Base-by-base conservation (phyloP, 495 filamentous ascomycete species). In the Hypoxylon fuscum region DNA sequence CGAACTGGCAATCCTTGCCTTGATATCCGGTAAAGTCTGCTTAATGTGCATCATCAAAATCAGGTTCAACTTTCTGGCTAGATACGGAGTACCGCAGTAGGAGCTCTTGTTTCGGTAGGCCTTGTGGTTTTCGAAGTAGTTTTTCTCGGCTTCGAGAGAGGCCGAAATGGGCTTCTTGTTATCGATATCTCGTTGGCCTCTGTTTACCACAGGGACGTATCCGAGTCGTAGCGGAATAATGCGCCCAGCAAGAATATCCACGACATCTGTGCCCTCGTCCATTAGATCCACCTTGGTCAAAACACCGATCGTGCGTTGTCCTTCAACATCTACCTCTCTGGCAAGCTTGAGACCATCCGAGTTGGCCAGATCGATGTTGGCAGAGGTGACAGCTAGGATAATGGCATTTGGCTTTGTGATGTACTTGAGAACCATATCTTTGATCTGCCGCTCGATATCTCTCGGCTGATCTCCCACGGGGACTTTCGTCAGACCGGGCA, bases 21-120 rank as follows among this genome's bases (percentile, higher is more conserved):
- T 99, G 81, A 99, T 99, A 72, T 99, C 95, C 21, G 95, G 95
- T 9, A 99, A 85, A 5, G 95, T 99, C 80, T 99, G 95, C 77
- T 99, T 99, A 81, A 99, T 99, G 81, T 99, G 95, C 95, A 98
- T 99, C 95, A 98, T 98, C 57, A 99, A 85, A 75, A 99, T 98
- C 74, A 98, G 81, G 74, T 99, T 99, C 53, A 99, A 82, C 76
- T 99, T 99, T 43, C 95, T 87, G 5, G 95, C 95, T 25, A 99
- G 81, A 68, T 98, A 99, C 5, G 95, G 95, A 2, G 95, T 99
- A 70, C 95, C 95, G 76, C 95, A 99, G 81, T 99, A 99, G 12
- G 94, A 90, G 68, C 90, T 90, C 86, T 99, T 99, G 75, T 99
- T 99, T 57, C 92, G 83, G 74, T 99, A 99, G 1, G 95, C 96